Evolutionary conservation across 768 basidiomycete genomes (phyloP), one percentile per base, ranked within the genome.

Genomic region (Rhodotorula paludigena): DNA sequence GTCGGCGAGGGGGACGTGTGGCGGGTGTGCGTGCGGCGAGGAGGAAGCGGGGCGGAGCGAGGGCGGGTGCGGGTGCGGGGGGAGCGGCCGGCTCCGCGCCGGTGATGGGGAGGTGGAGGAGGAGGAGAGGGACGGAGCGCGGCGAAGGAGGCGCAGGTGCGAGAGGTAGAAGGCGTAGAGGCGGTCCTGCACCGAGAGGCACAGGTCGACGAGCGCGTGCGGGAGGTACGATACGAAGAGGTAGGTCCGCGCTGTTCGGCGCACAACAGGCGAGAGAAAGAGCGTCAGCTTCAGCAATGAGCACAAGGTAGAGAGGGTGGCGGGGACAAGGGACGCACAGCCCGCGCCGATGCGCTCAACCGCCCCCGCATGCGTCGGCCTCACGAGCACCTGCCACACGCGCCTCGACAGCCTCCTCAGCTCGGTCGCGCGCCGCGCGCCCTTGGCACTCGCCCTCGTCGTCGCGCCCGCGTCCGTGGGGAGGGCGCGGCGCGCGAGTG

Each of bases 181-280:
- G 41, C 47, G 57, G 53, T 71, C 65, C 23, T 71, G 69, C 12
- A 60, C 15, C 4, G 32, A 12, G 53, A 67, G 61, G 65, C 62
- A 62, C 28, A 30, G 1, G 69, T 71, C 69, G 38, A 67, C 41
- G 33, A 71, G n/a, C 21, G 48, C 2, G 45, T 44, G 38, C 5
- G 69, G 69, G 28, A 71, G 52, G 45, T 14, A 18, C 18, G 68
- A 42, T 42, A 54, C 25, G 57, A 63, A 18, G 35, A 57, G 61
- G 53, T 71, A 63, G 23, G 61, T 63, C 25, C 21, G 23, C 11
- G 65, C 69, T 71, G 58, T 15, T 25, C 3, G 39, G 15, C 8
- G 18, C 45, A 44, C 3, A n/a, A n/a, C n/a, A n/a, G n/a, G n/a
- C n/a, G n/a, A n/a, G 28, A 39, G 45, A 38, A 10, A 41, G 41